Evolutionary conservation across 805 yeast genomes (phyloP).

Genomic region (Priceomyces fermenticarens): DNA sequence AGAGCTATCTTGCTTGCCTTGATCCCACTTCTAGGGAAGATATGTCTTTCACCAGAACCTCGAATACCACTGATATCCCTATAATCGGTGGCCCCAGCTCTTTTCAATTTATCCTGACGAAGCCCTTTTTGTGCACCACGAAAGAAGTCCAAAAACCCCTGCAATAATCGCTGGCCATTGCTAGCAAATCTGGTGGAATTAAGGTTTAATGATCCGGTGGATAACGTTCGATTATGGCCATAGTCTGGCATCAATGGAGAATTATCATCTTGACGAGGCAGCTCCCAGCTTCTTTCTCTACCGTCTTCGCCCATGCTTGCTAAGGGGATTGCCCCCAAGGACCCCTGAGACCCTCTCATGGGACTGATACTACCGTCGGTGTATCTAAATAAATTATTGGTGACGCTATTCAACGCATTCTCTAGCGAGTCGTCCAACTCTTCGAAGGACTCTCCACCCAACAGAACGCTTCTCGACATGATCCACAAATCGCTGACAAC

Average conservation of each 20-base stretch:
- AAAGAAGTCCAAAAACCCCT: conserved; percentile 15
- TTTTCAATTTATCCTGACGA: conserved; percentile 19
- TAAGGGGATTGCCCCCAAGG: conserved; percentile 27
- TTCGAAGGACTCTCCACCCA: conserved; percentile 42
- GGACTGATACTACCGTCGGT: conserved; percentile 19
- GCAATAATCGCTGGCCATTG: conserved; percentile 8
- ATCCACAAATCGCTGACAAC: not conserved
- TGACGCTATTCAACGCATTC: conserved; percentile 55
- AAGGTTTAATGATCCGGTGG: conserved; percentile 15
- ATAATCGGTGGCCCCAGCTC: conserved; percentile 7
- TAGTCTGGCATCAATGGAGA: conserved; percentile 26
- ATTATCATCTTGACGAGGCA: conserved; percentile 15
- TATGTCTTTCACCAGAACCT: conserved; percentile 30
- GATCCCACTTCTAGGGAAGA: conserved; percentile 34
- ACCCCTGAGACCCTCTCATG: conserved; percentile 25
- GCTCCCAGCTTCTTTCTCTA: conserved; percentile 11
- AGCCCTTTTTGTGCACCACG: conserved; percentile 23
- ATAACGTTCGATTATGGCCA: conserved; percentile 16
- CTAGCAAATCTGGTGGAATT: conserved; percentile 10
- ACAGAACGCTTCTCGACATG: conserved; percentile 7
- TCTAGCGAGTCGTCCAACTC: conserved; percentile 64
- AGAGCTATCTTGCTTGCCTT: conserved; percentile 1
- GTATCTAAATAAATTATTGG: conserved; percentile 39
- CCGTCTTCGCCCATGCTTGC: conserved; percentile 23
- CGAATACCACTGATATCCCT: conserved; percentile 13